These are phyloP conservation scores for Suaeda aralocaspica DNA, from an alignment of 148 eudicot genomes.

Conservation along the genomic window DNA sequence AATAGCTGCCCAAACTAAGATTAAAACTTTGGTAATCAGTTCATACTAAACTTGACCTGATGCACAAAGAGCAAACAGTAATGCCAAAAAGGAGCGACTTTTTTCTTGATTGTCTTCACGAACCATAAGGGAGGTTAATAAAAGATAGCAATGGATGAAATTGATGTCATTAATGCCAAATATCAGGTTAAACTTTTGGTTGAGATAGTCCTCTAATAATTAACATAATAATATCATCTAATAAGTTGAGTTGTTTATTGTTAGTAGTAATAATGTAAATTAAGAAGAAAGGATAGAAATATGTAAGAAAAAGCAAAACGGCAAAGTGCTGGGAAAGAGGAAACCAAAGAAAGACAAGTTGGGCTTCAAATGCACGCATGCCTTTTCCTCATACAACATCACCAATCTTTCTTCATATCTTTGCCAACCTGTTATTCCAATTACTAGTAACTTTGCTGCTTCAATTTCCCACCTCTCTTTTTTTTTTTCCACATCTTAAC, in stretches of 20 bases:
- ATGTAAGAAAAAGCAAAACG: constrained; percentile 7
- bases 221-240: too few relatives aligned
- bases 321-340: constrained; percentile 34
- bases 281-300: neutral
- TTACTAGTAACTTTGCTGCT: constrained; percentile 13
- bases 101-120: neutral
- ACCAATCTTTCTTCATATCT: neutral
- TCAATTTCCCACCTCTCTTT: constrained; percentile 31
- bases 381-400: neutral
- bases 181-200: too few relatives aligned
- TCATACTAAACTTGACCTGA: too few relatives aligned
- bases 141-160: neutral
- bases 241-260: too few relatives aligned
- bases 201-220: too few relatives aligned
- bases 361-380: constrained; percentile 34
- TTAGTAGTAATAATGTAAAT: too few relatives aligned
- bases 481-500: constrained; percentile 18
- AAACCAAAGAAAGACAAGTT: constrained; percentile 32
- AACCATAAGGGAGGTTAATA: neutral
- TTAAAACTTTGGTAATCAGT: too few relatives aligned
- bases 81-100: constrained; percentile 1
- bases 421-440: constrained; percentile 24
- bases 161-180: too few relatives aligned
- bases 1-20: too few relatives aligned
- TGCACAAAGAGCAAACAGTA: too few relatives aligned